Evolutionary conservation across 352 stramenopile genomes (phyloP).

Genomic region (Thalassiosira pacifica): DNA sequence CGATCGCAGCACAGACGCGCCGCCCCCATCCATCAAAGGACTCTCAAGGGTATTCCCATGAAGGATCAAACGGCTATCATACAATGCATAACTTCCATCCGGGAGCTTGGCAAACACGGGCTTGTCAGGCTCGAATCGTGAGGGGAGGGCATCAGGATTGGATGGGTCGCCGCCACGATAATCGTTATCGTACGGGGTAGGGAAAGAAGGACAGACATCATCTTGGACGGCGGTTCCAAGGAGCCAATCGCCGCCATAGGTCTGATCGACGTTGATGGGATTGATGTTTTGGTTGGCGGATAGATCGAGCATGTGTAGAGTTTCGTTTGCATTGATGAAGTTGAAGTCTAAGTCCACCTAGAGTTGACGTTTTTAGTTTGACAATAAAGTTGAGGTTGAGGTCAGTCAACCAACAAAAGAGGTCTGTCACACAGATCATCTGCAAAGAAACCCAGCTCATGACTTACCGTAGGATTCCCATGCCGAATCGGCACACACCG

Average conservation of each 20-base stretch:
- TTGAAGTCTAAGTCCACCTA: slow-evolving; percentile 56
- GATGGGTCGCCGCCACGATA: slow-evolving; percentile 54
- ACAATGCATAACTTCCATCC: slow-evolving; percentile 58
- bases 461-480: slow-evolving; percentile 46
- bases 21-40: slow-evolving; percentile 60
- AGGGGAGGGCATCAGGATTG: slow-evolving; percentile 52
- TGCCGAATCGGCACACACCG: slow-evolving; percentile 38
- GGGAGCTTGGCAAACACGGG: slow-evolving; percentile 64
- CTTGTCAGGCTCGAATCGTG: slow-evolving; percentile 57
- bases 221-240: slow-evolving; percentile 59
- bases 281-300: slow-evolving; percentile 28
- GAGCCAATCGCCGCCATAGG: slow-evolving; percentile 60
- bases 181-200: slow-evolving; percentile 70
- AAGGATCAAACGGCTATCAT: slow-evolving; percentile 63
- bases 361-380: no score
- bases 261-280: slow-evolving; percentile 68
- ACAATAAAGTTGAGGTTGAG: no score
- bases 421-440: no score
- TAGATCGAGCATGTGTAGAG: slow-evolving; percentile 64
- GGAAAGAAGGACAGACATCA: slow-evolving; percentile 56
- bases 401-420: no score
- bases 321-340: slow-evolving; percentile 52
- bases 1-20: slow-evolving; percentile 53
- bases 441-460: no score
- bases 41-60: slow-evolving; percentile 61